phyloP scores from a whole-genome alignment of 2,329 filamentous ascomycete species.

The Tetracladium maxilliforme region DNA sequence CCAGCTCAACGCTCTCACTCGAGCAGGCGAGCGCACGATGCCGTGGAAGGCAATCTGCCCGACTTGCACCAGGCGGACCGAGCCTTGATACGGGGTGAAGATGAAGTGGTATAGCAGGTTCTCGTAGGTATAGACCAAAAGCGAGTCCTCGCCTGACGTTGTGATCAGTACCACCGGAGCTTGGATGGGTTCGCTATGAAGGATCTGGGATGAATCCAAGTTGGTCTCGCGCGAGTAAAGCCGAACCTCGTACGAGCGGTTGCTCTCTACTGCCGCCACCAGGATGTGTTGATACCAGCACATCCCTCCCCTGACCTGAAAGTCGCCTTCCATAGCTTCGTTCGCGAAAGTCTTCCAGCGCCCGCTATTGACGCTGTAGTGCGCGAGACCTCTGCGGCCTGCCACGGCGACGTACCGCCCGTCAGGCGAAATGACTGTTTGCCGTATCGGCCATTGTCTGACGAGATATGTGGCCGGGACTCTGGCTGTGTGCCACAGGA shows the following conservation, averaged over 20 bases:
- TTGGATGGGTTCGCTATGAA: constrained; percentile 65
- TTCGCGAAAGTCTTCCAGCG: constrained; percentile 92
- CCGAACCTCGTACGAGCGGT: constrained; percentile 71
- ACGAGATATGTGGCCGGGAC: constrained; percentile 74
- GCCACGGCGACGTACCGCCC: constrained; percentile 93
- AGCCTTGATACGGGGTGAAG: constrained; percentile 55
- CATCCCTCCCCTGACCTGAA: constrained; percentile 88
- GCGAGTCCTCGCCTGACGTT: constrained; percentile 80
- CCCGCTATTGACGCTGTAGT: constrained; percentile 89
- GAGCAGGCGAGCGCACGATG: constrained; percentile 82
- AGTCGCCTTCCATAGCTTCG: constrained; percentile 69
- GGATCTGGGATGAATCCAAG: constrained; percentile 56
- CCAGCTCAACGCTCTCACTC: constrained; percentile 91
- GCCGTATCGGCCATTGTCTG: constrained; percentile 86
- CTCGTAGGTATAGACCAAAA: constrained; percentile 93
- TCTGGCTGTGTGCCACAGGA: constrained; percentile 87
- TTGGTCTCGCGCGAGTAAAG: constrained; percentile 79
- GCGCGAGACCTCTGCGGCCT: constrained; percentile 79
- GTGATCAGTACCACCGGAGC: constrained; percentile 84
- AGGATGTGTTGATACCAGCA: constrained; percentile 97
- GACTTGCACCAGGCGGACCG: constrained; percentile 74
- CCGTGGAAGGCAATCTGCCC: constrained; percentile 96
- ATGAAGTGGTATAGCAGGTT: constrained; percentile 93
- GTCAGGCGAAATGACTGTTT: constrained; percentile 77
- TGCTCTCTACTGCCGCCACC: constrained; percentile 82